Percentiles rank a stretch among this genome's conserved stretches.
phyloP scores from a whole-genome alignment of 495 filamentous ascomycete genomes.

The Acidiella bohemica region DNA sequence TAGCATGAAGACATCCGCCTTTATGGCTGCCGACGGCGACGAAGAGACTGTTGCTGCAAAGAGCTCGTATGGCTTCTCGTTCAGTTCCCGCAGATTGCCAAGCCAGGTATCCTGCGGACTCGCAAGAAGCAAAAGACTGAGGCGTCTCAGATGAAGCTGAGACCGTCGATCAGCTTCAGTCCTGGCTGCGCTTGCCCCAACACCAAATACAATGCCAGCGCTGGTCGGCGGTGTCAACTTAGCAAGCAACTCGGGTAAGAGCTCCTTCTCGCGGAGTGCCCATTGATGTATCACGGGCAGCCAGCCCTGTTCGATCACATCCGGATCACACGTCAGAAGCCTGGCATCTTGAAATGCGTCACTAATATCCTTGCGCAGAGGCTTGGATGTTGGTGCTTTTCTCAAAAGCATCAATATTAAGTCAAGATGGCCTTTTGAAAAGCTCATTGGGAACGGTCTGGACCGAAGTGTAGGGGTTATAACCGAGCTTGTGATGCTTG shows the following conservation, averaged over 20 bases:
- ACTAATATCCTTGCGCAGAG: conserved; percentile 82
- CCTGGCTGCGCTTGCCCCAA: conserved; percentile 87
- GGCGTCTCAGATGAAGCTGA: conserved; percentile 76
- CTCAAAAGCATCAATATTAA: conserved; percentile 66
- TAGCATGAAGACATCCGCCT: conserved; percentile 81
- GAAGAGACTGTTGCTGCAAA: conserved; percentile 74
- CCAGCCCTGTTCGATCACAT: conserved; percentile 60
- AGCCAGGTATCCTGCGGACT: conserved; percentile 65
- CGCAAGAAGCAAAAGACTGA: conserved; percentile 64
- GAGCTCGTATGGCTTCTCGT: conserved; percentile 79
- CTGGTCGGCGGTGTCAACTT: conserved; percentile 74
- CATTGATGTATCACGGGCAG: conserved; percentile 71
- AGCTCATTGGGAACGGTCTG: conserved; percentile 76
- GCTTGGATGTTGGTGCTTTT: conserved; percentile 65
- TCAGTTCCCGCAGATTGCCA: conserved; percentile 52
- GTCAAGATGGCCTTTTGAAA: conserved; percentile 54
- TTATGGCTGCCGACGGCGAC: conserved; percentile 78
- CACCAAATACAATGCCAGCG: conserved; percentile 96
- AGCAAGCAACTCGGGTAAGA: conserved; percentile 64
- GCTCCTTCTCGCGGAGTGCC: conserved; percentile 73
- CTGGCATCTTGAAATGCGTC: conserved; percentile 84
- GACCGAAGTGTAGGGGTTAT: conserved; percentile 72
- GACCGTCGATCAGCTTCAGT: conserved; percentile 87
- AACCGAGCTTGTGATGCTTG: conserved; percentile 67
- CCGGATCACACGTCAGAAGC: conserved; percentile 57